These are phyloP conservation scores for Dothiorella sarmentorum DNA, from an alignment of 2,329 filamentous ascomycete species.

Conservation along the genomic window DNA sequence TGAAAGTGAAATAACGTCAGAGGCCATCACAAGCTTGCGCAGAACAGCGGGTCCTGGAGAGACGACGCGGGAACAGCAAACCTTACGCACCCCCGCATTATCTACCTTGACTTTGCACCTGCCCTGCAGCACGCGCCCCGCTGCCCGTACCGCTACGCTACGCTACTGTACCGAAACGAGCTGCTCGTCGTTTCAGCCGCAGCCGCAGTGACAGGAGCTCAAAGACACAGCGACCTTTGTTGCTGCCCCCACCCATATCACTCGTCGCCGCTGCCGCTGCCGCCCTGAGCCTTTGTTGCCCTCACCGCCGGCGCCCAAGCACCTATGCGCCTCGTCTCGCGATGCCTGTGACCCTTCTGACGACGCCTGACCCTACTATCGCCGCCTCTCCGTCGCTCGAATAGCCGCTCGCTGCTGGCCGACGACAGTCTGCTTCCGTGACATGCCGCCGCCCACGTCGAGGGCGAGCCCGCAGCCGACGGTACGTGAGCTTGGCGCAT, in stretches of 20 bases:
- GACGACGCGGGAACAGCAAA: no score
- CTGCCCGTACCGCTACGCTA: background rate
- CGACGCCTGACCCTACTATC: slow-evolving; percentile 7
- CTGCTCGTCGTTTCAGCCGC: slow-evolving; percentile 18
- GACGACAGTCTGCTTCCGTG: slow-evolving; percentile 9
- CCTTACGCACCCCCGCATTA: slow-evolving; percentile 15
- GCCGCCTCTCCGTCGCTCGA: slow-evolving; percentile 8
- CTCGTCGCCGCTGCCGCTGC: background rate
- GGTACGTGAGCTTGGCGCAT: slow-evolving; percentile 22
- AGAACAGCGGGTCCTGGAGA: background rate
- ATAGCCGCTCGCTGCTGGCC: background rate
- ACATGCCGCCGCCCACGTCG: slow-evolving; percentile 37
- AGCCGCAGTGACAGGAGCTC: slow-evolving; percentile 10
- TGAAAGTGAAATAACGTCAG: slow-evolving; percentile 19
- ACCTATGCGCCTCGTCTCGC: slow-evolving; percentile 16
- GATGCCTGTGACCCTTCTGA: slow-evolving; percentile 17
- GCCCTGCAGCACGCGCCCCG: slow-evolving; percentile 14
- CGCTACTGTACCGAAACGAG: slow-evolving; percentile 3
- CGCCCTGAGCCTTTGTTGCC: slow-evolving; percentile 3
- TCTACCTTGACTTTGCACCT: background rate
- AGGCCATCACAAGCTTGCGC: background rate
- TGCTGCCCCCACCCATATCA: background rate
- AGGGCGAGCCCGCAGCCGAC: slow-evolving; percentile 25
- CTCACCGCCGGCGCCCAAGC: slow-evolving; percentile 5
- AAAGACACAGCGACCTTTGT: slow-evolving; percentile 4